Evolutionary conservation across 768 basidiomycete genomes (phyloP), one percentile per base, ranked within the genome.

Genomic region (Xerocomellus dryophilus): DNA sequence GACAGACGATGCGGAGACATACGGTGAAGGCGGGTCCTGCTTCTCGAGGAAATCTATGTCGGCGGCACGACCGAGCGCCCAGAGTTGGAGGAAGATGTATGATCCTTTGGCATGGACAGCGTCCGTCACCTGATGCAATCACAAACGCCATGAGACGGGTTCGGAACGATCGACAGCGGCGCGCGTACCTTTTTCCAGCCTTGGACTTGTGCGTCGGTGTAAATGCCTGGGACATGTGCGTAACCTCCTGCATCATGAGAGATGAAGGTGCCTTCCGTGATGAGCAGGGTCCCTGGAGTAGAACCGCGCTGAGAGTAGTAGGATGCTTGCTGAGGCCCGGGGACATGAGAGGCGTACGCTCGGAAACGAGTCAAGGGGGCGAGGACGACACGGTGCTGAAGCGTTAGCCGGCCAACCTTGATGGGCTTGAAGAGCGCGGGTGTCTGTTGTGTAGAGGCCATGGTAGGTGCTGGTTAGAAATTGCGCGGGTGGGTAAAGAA

Each of bases 1-100:
- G 40, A 75, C 66, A 7, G 65, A 43, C 1, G 75, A 74, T 9
- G 74, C 66, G 17, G 72, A 65, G 51, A 73, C 65, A 51, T 70
- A 69, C 5, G 65, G 66, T 17, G 68, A 70, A 36, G 54, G 57
- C 4, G 57, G 63, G 47, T 73, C 69, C 43, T 77, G 74, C 45
- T 74, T 61, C 7, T 59, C 60, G 2, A 84, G 67, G 39, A 72
- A 45, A 0, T 60, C 59, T 4, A 68, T 56, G 5, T 66, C 50
- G 0, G 81, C 79, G 0, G 72, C 55, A 2, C 84, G 78, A 0
- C 87, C 88, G 6, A 82, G 63, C 0, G 83, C 80, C 74, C 25
- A 43, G 15, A 43, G 42, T 11, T 43, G 42, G 14, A 43, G 42
- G 42, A 43, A 43, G 17, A 25, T 43, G 17, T 25, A 27, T 17